These are phyloP conservation scores for Neocatenulostroma microsporum DNA, from an alignment of 2,329 filamentous ascomycete species.

Conservation along the genomic window DNA sequence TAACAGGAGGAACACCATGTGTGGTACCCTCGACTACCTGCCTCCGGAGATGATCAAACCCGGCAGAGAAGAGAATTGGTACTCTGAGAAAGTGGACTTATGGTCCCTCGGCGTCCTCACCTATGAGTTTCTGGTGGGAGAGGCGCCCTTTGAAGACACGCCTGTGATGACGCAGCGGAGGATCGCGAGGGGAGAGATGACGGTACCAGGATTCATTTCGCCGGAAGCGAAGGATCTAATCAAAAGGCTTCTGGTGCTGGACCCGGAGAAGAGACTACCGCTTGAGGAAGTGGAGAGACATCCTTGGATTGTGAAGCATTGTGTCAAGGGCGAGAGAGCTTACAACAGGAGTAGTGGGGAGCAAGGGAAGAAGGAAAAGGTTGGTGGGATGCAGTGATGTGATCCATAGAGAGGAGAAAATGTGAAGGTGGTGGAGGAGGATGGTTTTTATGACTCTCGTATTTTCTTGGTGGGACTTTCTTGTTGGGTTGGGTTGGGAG, in stretches of 20 bases:
- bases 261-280: slow-evolving; percentile 86
- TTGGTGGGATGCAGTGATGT: too few relatives aligned
- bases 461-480: too few relatives aligned
- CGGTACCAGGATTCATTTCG: slow-evolving; percentile 82
- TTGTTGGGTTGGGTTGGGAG: too few relatives aligned
- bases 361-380: slow-evolving; percentile 15
- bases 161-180: slow-evolving; percentile 88
- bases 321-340: slow-evolving; percentile 49
- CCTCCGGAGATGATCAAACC: slow-evolving; percentile 95
- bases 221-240: slow-evolving; percentile 86
- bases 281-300: slow-evolving; percentile 83
- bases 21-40: slow-evolving; percentile 93
- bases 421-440: too few relatives aligned
- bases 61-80: slow-evolving; percentile 71
- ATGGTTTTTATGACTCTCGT: too few relatives aligned
- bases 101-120: slow-evolving; percentile 94
- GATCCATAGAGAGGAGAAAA: too few relatives aligned
- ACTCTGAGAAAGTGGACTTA: slow-evolving; percentile 90
- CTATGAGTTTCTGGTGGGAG: slow-evolving; percentile 92
- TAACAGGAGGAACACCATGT: slow-evolving; percentile 88
- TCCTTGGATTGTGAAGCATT: slow-evolving; percentile 98
- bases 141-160: slow-evolving; percentile 94
- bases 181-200: slow-evolving; percentile 86
- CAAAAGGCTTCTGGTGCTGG: slow-evolving; percentile 79
- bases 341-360: slow-evolving; percentile 36